These are phyloP conservation scores for Suillus placidus DNA, from an alignment of 768 basidiomycete genomes.

Conservation along the genomic window DNA sequence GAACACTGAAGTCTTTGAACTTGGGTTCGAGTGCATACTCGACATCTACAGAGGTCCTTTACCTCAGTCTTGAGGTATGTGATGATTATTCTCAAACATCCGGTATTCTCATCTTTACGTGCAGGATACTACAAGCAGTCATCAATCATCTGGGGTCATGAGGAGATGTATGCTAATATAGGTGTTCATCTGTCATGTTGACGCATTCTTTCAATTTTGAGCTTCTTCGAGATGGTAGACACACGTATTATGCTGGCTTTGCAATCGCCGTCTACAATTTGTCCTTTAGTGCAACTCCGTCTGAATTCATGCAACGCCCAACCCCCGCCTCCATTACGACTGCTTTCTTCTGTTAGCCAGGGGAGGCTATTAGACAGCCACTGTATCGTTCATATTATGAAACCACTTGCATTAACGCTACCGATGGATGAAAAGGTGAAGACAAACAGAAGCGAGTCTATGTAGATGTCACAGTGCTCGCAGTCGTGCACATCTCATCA, in stretches of 20 bases:
- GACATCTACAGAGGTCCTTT: not conserved
- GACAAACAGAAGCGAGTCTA: not conserved
- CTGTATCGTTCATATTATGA: too few species aligned
- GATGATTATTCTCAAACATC: not conserved
- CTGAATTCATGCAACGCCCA: too few species aligned
- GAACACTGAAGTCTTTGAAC: not conserved
- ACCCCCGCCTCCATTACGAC: too few species aligned
- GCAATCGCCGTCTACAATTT: too few species aligned
- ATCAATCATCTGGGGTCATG: not conserved
- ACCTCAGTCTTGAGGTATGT: not conserved
- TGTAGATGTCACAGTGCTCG: not conserved
- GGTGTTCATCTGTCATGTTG: not conserved
- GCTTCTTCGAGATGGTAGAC: not conserved
- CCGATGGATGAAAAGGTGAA: not conserved
- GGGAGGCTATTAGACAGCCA: too few species aligned
- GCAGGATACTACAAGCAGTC: not conserved
- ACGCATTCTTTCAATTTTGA: too few species aligned
- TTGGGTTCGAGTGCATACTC: not conserved
- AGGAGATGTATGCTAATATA: too few species aligned
- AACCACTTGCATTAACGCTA: not conserved
- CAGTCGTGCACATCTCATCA: not conserved
- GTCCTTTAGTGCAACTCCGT: too few species aligned
- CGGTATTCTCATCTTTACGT: not conserved
- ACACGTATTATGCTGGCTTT: too few species aligned
- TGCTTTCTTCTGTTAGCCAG: too few species aligned